These are phyloP conservation scores for Aureobasidium sp. DNA, from an alignment of 2,329 filamentous ascomycete genomes.

Conservation along the genomic window DNA sequence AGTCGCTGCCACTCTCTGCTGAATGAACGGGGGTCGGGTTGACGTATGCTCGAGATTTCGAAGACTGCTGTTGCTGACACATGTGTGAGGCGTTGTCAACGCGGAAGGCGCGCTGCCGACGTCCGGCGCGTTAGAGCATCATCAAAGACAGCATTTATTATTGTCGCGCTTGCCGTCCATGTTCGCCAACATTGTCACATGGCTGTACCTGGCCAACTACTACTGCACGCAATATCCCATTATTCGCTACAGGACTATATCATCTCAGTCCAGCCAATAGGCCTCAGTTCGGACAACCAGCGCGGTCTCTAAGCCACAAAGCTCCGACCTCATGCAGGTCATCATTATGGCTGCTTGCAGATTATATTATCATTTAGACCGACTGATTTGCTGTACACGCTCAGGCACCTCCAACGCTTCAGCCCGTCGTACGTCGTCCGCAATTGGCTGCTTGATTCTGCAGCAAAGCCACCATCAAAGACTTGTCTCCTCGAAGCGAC, in stretches of 20 bases:
- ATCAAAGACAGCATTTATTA: neutral
- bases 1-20: neutral
- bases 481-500: neutral
- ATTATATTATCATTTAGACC: neutral
- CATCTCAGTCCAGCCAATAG: neutral
- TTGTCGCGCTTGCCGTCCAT: neutral
- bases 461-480: neutral
- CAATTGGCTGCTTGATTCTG: neutral
- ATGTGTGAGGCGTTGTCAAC: neutral
- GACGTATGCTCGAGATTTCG: neutral
- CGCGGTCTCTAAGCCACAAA: neutral
- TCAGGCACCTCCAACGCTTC: neutral
- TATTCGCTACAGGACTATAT: neutral
- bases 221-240: neutral
- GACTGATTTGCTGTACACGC: neutral
- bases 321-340: neutral
- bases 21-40: neutral
- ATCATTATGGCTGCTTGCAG: constrained; percentile 6
- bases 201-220: neutral
- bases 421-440: neutral
- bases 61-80: neutral
- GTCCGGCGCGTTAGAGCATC: neutral
- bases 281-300: neutral
- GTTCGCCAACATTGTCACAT: neutral
- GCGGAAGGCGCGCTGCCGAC: neutral